These are phyloP conservation scores for Mikania micrantha DNA, from an alignment of 129 eudicot genomes.

Conservation along the genomic window DNA sequence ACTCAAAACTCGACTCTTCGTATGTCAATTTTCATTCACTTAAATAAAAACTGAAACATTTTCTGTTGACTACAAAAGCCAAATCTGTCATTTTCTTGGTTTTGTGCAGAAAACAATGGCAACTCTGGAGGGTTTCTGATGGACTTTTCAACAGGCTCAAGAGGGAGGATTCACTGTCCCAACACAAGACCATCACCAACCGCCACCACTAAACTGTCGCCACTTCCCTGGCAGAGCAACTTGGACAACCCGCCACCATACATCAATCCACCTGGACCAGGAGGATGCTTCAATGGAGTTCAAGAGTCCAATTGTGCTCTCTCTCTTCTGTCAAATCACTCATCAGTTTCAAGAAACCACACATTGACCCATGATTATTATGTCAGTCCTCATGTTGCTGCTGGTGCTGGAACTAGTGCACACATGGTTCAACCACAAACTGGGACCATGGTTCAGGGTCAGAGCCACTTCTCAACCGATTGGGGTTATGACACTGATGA, in stretches of 20 bases:
- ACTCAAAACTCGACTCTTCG: not conserved
- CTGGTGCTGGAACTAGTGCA: slow-evolving; percentile 30
- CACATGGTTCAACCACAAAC: slow-evolving; percentile 40
- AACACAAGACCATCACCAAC: slow-evolving; percentile 24
- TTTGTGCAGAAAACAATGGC: slow-evolving; percentile 40
- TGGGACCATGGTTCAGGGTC: slow-evolving; percentile 38
- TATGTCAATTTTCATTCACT: too few relatives aligned
- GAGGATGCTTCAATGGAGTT: slow-evolving; percentile 53
- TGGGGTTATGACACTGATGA: slow-evolving; percentile 58
- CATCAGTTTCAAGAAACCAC: slow-evolving; percentile 58
- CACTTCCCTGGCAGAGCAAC: slow-evolving; percentile 55
- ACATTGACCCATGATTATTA: slow-evolving; percentile 50
- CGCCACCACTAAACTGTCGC: slow-evolving; percentile 38
- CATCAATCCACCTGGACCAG: slow-evolving; percentile 49
- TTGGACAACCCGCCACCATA: slow-evolving; percentile 47
- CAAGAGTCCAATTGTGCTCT: slow-evolving; percentile 86
- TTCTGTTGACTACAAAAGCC: not conserved
- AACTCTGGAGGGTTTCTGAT: slow-evolving; percentile 63
- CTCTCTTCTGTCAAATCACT: slow-evolving; percentile 99
- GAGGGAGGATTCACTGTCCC: slow-evolving; percentile 45
- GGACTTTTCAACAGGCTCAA: slow-evolving; percentile 68
- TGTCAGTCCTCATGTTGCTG: slow-evolving; percentile 35
- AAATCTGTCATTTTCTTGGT: not conserved
- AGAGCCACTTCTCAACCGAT: slow-evolving; percentile 34
- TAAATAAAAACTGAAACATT: not conserved